Base-by-base conservation (phyloP, 192 early-diverging fungal species). In the Endogone sp. region DNA sequence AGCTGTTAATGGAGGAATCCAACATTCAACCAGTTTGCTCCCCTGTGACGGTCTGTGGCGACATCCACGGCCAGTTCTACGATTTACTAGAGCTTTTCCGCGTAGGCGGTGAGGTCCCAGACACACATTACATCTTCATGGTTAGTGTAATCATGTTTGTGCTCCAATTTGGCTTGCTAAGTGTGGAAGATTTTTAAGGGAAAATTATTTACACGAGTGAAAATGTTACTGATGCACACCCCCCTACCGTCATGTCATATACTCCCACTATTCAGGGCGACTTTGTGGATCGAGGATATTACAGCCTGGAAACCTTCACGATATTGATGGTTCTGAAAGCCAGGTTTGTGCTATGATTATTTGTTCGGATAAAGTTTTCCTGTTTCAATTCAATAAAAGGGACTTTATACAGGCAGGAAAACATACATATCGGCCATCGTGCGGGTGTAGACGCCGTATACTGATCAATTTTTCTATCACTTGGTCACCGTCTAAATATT, bases 71-170 rank as follows among this genome's bases (percentile, higher is more conserved):
- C 29, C 97, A 99, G 75, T 99, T 98, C 70, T 94, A 92, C 74
- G 97, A 99, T 75, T 80, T 99, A 56, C 79, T 98, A 44, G 97
- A 98, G 74, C 85, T 99, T 29, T 99, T 99, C 76, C 83, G 88
- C 28, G 95, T 99, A 13, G 95, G 95, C 64, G 97, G 97, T 16
- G 95, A 97, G 79, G 85, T 95, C 27, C 93, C 95, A 37, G 86
- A 87, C 69, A 97, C 94, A 22, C 92, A 92, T 79, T 99, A 99
- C 80, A 96, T 99, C 72, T 99, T 99, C 76, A 97, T 99, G 95
- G 93, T 95, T n/a, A n/a, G n/a, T n/a, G n/a, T n/a, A n/a, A n/a
- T n/a, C n/a, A n/a, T 27, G 37, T 2, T 70, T n/a, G 4, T 21
- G 10, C 24, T 23, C 70, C 4, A 6, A 69, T 25, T 8, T 68